phyloP scores from a whole-genome alignment of 2,329 filamentous ascomycete species.

The Biscogniauxia sp. region DNA sequence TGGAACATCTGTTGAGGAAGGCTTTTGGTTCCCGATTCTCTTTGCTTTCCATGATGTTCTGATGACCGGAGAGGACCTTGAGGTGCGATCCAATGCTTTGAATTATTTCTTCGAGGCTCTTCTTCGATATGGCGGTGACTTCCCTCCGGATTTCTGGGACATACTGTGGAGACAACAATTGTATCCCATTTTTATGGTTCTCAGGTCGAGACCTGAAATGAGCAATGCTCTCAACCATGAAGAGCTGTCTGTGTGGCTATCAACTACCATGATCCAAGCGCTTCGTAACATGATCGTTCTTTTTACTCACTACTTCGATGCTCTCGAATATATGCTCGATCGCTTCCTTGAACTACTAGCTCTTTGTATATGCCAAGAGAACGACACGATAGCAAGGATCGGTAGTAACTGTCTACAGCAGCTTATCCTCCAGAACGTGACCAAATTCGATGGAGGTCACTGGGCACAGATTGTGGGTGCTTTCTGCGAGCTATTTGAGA shows the following conservation, averaged over 20 bases:
- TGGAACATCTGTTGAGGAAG: slow-evolving; percentile 88
- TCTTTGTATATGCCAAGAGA: slow-evolving; percentile 97
- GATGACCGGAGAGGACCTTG: slow-evolving; percentile 98
- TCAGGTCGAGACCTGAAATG: slow-evolving; percentile 96
- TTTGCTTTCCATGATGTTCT: slow-evolving; percentile 98
- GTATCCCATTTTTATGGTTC: slow-evolving; percentile 97
- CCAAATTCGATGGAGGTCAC: slow-evolving; percentile 81
- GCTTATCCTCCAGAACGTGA: slow-evolving; percentile 92
- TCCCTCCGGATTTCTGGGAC: slow-evolving; percentile 95
- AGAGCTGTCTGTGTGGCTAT: slow-evolving; percentile 96
- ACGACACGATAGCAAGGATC: slow-evolving; percentile 96
- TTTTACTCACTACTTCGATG: slow-evolving; percentile 97
- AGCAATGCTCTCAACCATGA: slow-evolving; percentile 93
- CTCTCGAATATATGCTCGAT: slow-evolving; percentile 95
- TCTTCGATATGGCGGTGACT: slow-evolving; percentile 84
- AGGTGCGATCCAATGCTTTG: slow-evolving; percentile 85
- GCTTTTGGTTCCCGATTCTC: slow-evolving; percentile 97
- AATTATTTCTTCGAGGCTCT: slow-evolving; percentile 97
- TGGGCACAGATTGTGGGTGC: slow-evolving; percentile 94
- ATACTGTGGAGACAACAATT: slow-evolving; percentile 95
- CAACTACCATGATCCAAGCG: slow-evolving; percentile 98
- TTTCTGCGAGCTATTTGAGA: slow-evolving; percentile 92
- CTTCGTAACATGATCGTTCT: slow-evolving; percentile 97
- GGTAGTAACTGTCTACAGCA: slow-evolving; percentile 98
- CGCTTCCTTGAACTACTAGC: slow-evolving; percentile 93